phyloP scores from a whole-genome alignment of 495 filamentous ascomycete genomes.

The Podospora tetraspora region DNA sequence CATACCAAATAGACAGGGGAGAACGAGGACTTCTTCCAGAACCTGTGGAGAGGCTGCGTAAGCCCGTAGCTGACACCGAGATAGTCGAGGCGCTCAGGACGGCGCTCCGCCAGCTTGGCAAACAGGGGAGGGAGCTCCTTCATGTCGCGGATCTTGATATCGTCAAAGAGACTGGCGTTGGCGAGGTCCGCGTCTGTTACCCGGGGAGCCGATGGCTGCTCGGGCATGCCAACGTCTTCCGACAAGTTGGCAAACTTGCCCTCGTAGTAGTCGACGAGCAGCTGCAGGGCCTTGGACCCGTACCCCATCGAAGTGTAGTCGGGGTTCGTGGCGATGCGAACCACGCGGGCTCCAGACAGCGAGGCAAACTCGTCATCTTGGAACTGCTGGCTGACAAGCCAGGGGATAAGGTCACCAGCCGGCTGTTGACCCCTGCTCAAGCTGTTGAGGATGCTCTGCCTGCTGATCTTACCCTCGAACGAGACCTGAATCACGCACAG shows the following conservation, averaged over 20 bases:
- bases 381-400: slow-evolving; percentile 97
- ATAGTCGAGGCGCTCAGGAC: slow-evolving; percentile 79
- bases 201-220: slow-evolving; percentile 60
- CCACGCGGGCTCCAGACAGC: slow-evolving; percentile 84
- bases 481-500: slow-evolving; percentile 93
- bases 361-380: slow-evolving; percentile 96
- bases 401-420: slow-evolving; percentile 93
- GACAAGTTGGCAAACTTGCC: slow-evolving; percentile 84
- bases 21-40: slow-evolving; percentile 90
- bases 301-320: slow-evolving; percentile 91
- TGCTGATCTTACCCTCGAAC: slow-evolving; percentile 90
- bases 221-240: slow-evolving; percentile 47
- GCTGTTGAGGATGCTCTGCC: slow-evolving; percentile 82
- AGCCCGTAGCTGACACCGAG: slow-evolving; percentile 93
- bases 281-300: slow-evolving; percentile 77
- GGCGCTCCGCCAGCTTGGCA: slow-evolving; percentile 77
- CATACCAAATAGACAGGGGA: slow-evolving; percentile 74
- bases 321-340: slow-evolving; percentile 94
- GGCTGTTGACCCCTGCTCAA: slow-evolving; percentile 84
- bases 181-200: slow-evolving; percentile 82
- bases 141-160: slow-evolving; percentile 86
- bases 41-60: slow-evolving; percentile 82
- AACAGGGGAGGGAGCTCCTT: slow-evolving; percentile 89
- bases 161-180: slow-evolving; percentile 70
- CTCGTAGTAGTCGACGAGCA: slow-evolving; percentile 88